Evolutionary conservation across 2,329 filamentous ascomycete species (phyloP).

Genomic region (Coleophoma cylindrospora): DNA sequence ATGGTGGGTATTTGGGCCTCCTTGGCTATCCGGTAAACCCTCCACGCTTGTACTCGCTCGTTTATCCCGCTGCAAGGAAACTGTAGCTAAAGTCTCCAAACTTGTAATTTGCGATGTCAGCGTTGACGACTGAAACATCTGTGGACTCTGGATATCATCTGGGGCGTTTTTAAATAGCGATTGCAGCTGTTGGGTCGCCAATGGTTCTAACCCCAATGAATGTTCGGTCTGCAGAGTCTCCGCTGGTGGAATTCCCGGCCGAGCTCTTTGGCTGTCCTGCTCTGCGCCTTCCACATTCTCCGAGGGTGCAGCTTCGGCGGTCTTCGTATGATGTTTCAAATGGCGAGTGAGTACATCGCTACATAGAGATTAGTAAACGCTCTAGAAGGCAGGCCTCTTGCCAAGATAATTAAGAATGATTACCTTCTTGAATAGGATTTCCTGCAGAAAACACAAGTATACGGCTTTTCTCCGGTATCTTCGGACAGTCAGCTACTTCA

Average conservation of each 20-base stretch:
- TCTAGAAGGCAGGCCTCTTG: conserved; percentile 11
- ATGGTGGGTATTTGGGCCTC: too few species aligned
- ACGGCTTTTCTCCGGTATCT: conserved; percentile 51
- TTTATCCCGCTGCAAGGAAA: neutral
- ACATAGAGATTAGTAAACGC: conserved; percentile 3
- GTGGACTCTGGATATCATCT: too few species aligned
- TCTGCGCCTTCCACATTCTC: neutral
- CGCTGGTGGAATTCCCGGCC: too few species aligned
- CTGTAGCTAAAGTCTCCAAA: neutral
- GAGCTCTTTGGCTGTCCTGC: too few species aligned
- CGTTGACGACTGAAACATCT: too few species aligned
- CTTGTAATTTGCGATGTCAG: neutral
- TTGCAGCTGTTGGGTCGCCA: too few species aligned
- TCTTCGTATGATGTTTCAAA: conserved; percentile 18
- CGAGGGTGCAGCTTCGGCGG: neutral
- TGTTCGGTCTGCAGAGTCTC: too few species aligned
- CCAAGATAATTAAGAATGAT: conserved; percentile 4
- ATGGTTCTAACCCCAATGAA: too few species aligned
- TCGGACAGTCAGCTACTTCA: conserved; percentile 14
- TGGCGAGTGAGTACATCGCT: conserved; percentile 21
- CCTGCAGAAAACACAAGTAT: conserved; percentile 46
- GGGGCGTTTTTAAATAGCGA: too few species aligned
- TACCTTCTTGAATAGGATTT: conserved; percentile 51
- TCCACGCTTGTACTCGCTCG: neutral
- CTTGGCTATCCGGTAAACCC: too few species aligned